Conservation (phyloP, 768 basidiomycete genomes). For the Sporobolomyces pararoseus region DNA sequence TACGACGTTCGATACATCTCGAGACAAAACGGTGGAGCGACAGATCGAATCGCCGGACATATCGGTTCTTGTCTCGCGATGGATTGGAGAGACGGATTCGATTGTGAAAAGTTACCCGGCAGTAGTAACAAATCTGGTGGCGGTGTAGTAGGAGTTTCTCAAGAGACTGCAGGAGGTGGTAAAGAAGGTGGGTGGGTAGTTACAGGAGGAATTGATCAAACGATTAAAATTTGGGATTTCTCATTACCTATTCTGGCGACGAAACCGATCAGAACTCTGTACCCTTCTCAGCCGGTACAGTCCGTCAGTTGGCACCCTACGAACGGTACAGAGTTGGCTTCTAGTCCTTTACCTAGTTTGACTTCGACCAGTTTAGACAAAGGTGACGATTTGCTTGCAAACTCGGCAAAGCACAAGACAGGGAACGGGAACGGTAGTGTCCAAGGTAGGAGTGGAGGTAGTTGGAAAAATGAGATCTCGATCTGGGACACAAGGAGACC, state of each 20-base stretch:
- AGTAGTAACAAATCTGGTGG: no score
- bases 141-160: background rate
- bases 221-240: constrained; percentile 44
- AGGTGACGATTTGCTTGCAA: constrained; percentile 9
- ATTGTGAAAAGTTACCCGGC: constrained; percentile 9
- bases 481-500: constrained; percentile 39
- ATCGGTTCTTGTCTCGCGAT: constrained; percentile 37
- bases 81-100: constrained; percentile 40
- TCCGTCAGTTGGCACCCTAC: constrained; percentile 40
- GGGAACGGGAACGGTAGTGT: background rate
- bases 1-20: constrained; percentile 40
- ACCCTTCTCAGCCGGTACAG: constrained; percentile 28
- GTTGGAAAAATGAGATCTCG: constrained; percentile 41
- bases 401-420: background rate
- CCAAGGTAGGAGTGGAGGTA: background rate
- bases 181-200: constrained; percentile 43
- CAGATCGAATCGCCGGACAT: constrained; percentile 41
- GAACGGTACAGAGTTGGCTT: constrained; percentile 30
- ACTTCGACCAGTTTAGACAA: no score
- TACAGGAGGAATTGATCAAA: constrained; percentile 41
- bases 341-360: constrained; percentile 20
- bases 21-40: constrained; percentile 29
- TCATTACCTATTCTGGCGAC: constrained; percentile 24
- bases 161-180: constrained; percentile 23
- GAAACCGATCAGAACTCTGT: constrained; percentile 38